These are phyloP conservation scores for Diaporthe amygdali DNA, from an alignment of 2,329 filamentous ascomycete species.

Conservation along the genomic window DNA sequence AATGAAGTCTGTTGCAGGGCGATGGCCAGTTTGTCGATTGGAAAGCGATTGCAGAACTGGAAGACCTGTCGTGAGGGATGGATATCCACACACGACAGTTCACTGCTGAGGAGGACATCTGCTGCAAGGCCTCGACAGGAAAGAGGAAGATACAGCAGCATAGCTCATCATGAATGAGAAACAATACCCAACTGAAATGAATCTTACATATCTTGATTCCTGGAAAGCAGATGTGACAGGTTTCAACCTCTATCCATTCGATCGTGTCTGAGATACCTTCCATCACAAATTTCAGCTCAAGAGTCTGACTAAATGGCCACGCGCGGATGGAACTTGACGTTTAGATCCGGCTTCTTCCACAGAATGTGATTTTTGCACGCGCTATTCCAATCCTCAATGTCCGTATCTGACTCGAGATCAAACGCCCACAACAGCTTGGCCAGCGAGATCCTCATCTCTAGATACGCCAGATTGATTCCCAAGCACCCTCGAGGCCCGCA, in stretches of 20 bases:
- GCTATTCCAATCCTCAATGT: conserved; percentile 21
- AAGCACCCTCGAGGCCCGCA: conserved; percentile 16
- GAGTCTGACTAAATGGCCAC: neutral
- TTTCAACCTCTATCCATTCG: conserved; percentile 13
- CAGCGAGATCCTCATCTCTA: conserved; percentile 30
- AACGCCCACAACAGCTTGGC: conserved; percentile 31
- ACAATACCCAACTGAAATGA: neutral
- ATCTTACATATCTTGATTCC: too few species aligned
- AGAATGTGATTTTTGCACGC: conserved; percentile 34
- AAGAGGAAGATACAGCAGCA: neutral
- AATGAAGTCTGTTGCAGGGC: too few species aligned
- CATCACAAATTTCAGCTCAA: conserved; percentile 30
- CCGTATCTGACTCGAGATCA: conserved; percentile 30
- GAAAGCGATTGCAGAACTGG: too few species aligned
- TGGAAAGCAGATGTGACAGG: conserved; percentile 51
- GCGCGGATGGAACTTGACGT: conserved; percentile 21
- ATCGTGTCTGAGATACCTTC: neutral
- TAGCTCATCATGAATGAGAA: neutral
- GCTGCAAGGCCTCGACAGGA: neutral
- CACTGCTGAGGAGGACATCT: neutral
- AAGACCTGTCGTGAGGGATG: too few species aligned
- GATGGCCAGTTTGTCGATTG: too few species aligned
- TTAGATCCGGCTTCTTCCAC: conserved; percentile 38
- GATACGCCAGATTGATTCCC: conserved; percentile 28
- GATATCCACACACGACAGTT: too few species aligned